A percentile compares a stretch with the other conserved stretches of the same genome.
These are phyloP conservation scores for Pythium periplocum DNA, from an alignment of 352 stramenopile genomes.

Conservation along the genomic window DNA sequence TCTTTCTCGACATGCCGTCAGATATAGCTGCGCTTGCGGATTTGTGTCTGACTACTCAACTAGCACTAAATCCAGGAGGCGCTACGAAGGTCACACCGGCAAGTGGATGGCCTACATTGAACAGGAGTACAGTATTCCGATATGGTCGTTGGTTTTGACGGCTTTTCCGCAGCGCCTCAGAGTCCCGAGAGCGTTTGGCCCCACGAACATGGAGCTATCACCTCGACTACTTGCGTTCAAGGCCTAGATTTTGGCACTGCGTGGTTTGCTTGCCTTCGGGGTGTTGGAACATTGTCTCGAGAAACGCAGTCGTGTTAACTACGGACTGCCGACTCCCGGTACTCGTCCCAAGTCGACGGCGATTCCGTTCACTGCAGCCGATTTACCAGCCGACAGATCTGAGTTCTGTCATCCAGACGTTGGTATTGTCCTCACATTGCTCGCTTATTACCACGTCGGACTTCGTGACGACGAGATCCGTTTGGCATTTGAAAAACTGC, in stretches of 20 bases:
- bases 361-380: conserved; percentile 81
- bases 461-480: conserved; percentile 48
- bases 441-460: conserved; percentile 83
- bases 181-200: background rate
- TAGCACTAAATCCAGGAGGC: conserved; percentile 12
- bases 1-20: conserved; percentile 33
- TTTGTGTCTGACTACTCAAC: conserved; percentile 28
- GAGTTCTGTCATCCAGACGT: conserved; percentile 90
- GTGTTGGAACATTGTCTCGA: conserved; percentile 78
- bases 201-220: background rate
- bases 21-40: conserved; percentile 26
- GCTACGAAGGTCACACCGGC: background rate
- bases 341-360: conserved; percentile 63
- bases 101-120: background rate
- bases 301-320: conserved; percentile 82
- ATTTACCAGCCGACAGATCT: conserved; percentile 72
- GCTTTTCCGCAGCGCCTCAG: background rate
- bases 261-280: conserved; percentile 71
- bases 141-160: background rate
- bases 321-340: conserved; percentile 41
- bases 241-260: conserved; percentile 41
- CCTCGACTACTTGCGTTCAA: too few species aligned
- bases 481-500: conserved; percentile 43
- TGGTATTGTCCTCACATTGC: conserved; percentile 70
- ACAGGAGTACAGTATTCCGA: background rate